Evolutionary conservation across 139 green algal species (phyloP).

Genomic region (Auxenochlorella protothecoides): DNA sequence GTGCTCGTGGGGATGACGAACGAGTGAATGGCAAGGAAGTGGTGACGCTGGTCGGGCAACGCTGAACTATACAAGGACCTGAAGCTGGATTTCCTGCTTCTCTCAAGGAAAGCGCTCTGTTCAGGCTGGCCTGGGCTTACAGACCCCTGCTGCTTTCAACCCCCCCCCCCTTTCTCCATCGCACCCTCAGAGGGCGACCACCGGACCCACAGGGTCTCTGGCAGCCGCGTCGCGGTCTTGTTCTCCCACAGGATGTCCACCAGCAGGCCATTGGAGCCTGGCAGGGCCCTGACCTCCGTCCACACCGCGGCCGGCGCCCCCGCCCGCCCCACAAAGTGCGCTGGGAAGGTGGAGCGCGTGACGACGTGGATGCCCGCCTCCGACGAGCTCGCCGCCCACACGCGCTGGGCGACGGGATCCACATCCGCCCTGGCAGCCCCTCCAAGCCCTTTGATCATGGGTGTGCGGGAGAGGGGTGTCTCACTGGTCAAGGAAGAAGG

Average conservation of each 20-base stretch:
- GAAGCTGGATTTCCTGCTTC: not conserved
- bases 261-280: constrained; percentile 3
- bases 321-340: constrained; percentile 5
- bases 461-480: too few species aligned
- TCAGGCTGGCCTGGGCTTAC: too few species aligned
- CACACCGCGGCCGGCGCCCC: constrained; percentile 28
- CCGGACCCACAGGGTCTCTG: constrained; percentile 33
- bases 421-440: not conserved
- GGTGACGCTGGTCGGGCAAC: too few species aligned
- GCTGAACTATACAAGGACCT: too few species aligned
- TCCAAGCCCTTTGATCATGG: not conserved
- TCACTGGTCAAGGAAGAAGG: too few species aligned
- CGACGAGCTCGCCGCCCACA: too few species aligned
- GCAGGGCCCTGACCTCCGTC: constrained; percentile 17
- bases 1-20: too few species aligned
- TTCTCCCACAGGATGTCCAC: constrained; percentile 39
- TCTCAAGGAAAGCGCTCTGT: too few species aligned
- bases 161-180: not conserved
- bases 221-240: constrained; percentile 53
- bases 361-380: constrained; percentile 3
- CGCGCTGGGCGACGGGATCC: too few species aligned
- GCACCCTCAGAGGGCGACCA: constrained; percentile 3
- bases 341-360: constrained; percentile 6
- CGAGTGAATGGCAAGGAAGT: too few species aligned
- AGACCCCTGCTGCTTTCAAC: not conserved